Percentiles rank a stretch among this genome's conserved stretches.
phyloP scores from a whole-genome alignment of 1,284 basidiomycete genomes.

The Takashimella tepidaria region DNA sequence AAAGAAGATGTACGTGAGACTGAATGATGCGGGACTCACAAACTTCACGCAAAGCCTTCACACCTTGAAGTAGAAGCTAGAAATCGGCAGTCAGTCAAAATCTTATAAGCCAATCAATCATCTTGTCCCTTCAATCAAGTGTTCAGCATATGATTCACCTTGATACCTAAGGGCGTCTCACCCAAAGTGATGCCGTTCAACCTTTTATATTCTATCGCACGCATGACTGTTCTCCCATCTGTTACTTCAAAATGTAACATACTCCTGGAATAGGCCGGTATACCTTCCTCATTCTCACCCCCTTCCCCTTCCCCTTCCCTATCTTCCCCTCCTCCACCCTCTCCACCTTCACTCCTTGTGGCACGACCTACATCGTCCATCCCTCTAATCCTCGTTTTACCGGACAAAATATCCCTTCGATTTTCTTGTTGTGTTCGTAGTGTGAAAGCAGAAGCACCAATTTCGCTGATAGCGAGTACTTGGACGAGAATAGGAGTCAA shows the following conservation, averaged over 20 bases:
- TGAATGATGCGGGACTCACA: conserved; percentile 16
- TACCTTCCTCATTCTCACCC: conserved; percentile 23
- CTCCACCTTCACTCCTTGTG: conserved; percentile 11
- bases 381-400: conserved; percentile 36
- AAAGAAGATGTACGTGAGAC: background rate
- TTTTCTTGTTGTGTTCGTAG: conserved; percentile 39
- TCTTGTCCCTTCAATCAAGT: no score
- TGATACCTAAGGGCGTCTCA: conserved; percentile 42
- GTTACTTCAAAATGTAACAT: conserved; percentile 42
- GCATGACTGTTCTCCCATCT: conserved; percentile 37
- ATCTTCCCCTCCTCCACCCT: conserved; percentile 12
- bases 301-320: conserved; percentile 13
- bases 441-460: conserved; percentile 41
- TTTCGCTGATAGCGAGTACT: conserved; percentile 35
- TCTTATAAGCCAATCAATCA: no score
- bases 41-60: conserved; percentile 22
- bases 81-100: background rate
- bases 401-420: conserved; percentile 41
- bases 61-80: conserved; percentile 39
- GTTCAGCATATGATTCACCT: conserved; percentile 35
- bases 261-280: conserved; percentile 42
- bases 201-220: conserved; percentile 43
- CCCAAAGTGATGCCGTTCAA: conserved; percentile 33
- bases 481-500: conserved; percentile 37
- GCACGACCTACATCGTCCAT: conserved; percentile 29